Percentiles rank a stretch among this genome's conserved stretches.
phyloP scores from a whole-genome alignment of 2,329 filamentous ascomycete species.

The Westerdykella ornata region DNA sequence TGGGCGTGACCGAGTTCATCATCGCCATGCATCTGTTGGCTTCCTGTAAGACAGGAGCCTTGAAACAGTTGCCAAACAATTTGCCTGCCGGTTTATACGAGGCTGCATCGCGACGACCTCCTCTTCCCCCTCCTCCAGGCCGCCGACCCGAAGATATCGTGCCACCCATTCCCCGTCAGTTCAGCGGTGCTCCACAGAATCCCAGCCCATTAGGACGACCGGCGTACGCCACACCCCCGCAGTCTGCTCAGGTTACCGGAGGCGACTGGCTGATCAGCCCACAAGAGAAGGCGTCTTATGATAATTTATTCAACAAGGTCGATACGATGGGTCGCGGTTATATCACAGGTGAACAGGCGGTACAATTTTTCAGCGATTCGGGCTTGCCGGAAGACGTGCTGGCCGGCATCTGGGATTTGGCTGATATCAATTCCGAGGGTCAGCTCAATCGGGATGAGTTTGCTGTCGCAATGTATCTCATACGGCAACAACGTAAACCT shows the following conservation, averaged over 20 bases:
- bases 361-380: slow-evolving; percentile 88
- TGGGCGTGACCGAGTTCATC: slow-evolving; percentile 87
- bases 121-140: slow-evolving; percentile 41
- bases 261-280: slow-evolving; percentile 77
- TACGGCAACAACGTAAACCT: slow-evolving; percentile 77
- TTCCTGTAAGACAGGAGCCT: slow-evolving; percentile 75
- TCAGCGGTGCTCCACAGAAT: slow-evolving; percentile 61
- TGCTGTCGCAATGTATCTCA: slow-evolving; percentile 94
- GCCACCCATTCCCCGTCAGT: slow-evolving; percentile 69
- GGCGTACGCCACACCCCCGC: slow-evolving; percentile 44
- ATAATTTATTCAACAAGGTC: slow-evolving; percentile 74
- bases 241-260: slow-evolving; percentile 50
- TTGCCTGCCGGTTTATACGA: slow-evolving; percentile 85
- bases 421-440: slow-evolving; percentile 87
- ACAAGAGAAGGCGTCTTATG: slow-evolving; percentile 80
- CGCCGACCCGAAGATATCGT: slow-evolving; percentile 46
- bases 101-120: slow-evolving; percentile 63
- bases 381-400: slow-evolving; percentile 80
- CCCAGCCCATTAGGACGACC: slow-evolving; percentile 53
- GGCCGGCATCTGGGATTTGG: slow-evolving; percentile 94
- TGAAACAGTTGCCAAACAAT: slow-evolving; percentile 71
- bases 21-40: slow-evolving; percentile 97
- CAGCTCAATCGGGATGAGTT: slow-evolving; percentile 84
- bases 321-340: slow-evolving; percentile 75
- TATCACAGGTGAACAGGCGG: slow-evolving; percentile 90